Conservation (phyloP, 2,329 filamentous ascomycete genomes). For the Fusarium brevicatenulatum region DNA sequence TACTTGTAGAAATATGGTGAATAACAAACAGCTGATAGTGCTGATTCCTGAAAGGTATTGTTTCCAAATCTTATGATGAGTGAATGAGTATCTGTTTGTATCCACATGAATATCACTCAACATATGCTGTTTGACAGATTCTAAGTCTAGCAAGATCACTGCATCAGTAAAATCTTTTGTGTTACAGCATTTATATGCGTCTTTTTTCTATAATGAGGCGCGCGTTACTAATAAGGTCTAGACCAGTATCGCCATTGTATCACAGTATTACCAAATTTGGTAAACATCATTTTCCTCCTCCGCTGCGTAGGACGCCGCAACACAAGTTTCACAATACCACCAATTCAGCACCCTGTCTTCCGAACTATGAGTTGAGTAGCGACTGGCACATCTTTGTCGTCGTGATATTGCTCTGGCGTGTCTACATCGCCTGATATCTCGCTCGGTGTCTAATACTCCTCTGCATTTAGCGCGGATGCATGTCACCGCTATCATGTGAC, state of each 20-base stretch:
- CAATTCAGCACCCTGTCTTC: background rate
- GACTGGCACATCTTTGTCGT: background rate
- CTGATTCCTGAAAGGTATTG: accelerated
- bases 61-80: background rate
- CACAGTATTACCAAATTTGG: background rate
- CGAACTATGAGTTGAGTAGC: background rate
- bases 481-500: background rate
- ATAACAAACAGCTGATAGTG: background rate
- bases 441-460: background rate
- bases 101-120: accelerated
- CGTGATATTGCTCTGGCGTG: background rate
- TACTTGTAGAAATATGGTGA: background rate
- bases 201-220: accelerated
- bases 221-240: no score
- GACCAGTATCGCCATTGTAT: no score
- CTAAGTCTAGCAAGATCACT: accelerated
- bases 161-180: background rate
- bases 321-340: background rate
- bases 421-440: background rate
- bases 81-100: no score
- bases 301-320: background rate
- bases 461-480: background rate
- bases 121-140: background rate
- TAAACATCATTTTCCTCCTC: background rate
- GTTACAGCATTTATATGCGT: accelerated